Conservation (phyloP, 2,329 filamentous ascomycete species). For the Colletotrichum tanaceti region DNA sequence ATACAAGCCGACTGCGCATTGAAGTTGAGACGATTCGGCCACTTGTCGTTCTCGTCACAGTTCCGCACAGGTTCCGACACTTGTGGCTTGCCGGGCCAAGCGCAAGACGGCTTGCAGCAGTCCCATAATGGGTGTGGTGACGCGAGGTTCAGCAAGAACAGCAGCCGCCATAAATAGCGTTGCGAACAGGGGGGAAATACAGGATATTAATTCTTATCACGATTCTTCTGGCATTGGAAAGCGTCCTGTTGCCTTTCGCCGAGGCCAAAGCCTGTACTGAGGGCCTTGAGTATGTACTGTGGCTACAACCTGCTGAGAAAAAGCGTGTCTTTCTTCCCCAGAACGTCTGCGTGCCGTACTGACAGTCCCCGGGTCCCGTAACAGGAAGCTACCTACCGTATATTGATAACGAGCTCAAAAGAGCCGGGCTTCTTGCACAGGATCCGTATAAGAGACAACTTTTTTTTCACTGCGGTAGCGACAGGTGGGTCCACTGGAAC, state of each 20-base stretch:
- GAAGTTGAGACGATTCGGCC: no score
- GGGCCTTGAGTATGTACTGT: not conserved
- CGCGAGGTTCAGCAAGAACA: no score
- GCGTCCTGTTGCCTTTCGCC: not conserved
- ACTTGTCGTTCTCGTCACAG: no score
- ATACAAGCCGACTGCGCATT: no score
- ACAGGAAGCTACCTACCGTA: not conserved
- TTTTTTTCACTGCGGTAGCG: not conserved
- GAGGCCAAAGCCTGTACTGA: conserved; percentile 1
- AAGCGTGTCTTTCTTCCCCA: not conserved
- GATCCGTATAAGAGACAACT: conserved; percentile 1
- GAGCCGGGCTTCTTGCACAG: not conserved
- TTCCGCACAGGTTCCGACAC: no score
- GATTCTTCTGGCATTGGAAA: not conserved
- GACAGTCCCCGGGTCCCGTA: no score
- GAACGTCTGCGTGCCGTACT: not conserved
- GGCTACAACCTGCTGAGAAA: not conserved
- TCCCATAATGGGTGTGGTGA: no score
- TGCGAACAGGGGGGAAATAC: no score
- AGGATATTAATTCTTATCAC: no score
- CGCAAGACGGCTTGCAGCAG: no score
- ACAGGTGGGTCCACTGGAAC: not conserved
- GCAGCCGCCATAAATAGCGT: no score
- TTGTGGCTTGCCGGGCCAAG: no score
- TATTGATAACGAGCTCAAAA: not conserved